Evolutionary conservation across 2,329 filamentous ascomycete species (phyloP).

Genomic region (Fusarium tjaetaba): DNA sequence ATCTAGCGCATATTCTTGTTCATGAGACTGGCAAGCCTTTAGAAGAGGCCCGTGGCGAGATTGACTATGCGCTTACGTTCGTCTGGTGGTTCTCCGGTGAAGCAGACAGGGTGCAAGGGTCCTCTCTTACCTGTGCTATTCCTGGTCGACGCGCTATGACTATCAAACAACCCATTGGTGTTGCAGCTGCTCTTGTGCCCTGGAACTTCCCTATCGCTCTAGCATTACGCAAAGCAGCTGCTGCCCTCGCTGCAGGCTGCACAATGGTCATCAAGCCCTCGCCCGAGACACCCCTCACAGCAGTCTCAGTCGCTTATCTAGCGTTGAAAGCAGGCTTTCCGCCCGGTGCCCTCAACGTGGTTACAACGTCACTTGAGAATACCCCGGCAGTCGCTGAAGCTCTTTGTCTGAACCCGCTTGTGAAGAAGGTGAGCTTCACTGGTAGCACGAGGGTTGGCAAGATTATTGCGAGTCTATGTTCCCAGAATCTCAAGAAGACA

Average conservation of each 20-base stretch:
- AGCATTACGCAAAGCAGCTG: slow-evolving; percentile 56
- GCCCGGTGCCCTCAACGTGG: slow-evolving; percentile 70
- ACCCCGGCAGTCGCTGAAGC: slow-evolving; percentile 57
- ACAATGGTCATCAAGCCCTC: slow-evolving; percentile 80
- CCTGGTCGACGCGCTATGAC: slow-evolving; percentile 68
- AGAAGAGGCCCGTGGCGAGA: slow-evolving; percentile 62
- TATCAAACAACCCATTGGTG: slow-evolving; percentile 64
- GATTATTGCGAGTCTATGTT: slow-evolving; percentile 68
- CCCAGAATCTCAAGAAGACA: slow-evolving; percentile 71
- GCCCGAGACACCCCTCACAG: slow-evolving; percentile 78
- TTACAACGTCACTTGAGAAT: slow-evolving; percentile 56
- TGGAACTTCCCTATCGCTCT: slow-evolving; percentile 71
- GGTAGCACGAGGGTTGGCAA: slow-evolving; percentile 77
- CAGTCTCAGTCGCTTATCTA: slow-evolving; percentile 74
- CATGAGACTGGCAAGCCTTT: slow-evolving; percentile 68
- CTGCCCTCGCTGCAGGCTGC: slow-evolving; percentile 77
- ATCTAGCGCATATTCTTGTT: slow-evolving; percentile 53
- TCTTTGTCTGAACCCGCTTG: slow-evolving; percentile 55
- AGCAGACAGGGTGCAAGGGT: slow-evolving; percentile 56
- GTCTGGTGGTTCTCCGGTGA: slow-evolving; percentile 68
- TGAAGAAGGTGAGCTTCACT: slow-evolving; percentile 79
- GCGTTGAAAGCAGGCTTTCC: slow-evolving; percentile 78
- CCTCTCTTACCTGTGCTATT: slow-evolving; percentile 62
- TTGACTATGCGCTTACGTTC: slow-evolving; percentile 65
- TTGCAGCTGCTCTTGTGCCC: slow-evolving; percentile 48